phyloP scores from a whole-genome alignment of 805 yeast genomes.

The Candida bentonensis region DNA sequence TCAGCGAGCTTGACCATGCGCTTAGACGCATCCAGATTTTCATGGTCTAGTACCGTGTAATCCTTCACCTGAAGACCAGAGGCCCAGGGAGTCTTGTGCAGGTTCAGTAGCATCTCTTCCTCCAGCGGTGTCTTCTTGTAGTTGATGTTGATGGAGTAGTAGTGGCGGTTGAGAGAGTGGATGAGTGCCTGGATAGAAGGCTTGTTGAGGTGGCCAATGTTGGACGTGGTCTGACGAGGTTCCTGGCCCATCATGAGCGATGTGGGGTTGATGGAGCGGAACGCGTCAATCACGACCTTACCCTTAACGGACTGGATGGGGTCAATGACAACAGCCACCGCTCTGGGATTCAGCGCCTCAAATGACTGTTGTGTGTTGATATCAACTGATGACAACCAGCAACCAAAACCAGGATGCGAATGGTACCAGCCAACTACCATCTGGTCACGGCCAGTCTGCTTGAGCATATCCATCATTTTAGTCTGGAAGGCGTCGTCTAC shows the following conservation, averaged over 20 bases:
- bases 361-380: constrained; percentile 93
- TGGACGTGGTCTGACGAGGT: constrained; percentile 94
- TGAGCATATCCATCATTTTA: constrained; percentile 65
- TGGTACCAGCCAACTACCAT: constrained; percentile 94
- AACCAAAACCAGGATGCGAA: constrained; percentile 94
- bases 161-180: constrained; percentile 93
- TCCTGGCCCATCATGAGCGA: constrained; percentile 91
- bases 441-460: constrained; percentile 38
- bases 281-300: constrained; percentile 97
- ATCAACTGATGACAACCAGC: constrained; percentile 91
- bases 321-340: constrained; percentile 97
- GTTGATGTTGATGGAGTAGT: constrained; percentile 89
- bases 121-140: constrained; percentile 86
- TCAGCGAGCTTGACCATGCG: constrained; percentile 81
- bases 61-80: constrained; percentile 71
- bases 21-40: constrained; percentile 58
- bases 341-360: constrained; percentile 87
- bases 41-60: constrained; percentile 62
- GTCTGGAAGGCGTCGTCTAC: constrained; percentile 88
- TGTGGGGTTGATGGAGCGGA: constrained; percentile 80
- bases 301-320: constrained; percentile 99
- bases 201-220: constrained; percentile 86
- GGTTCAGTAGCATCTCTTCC: constrained; percentile 82
- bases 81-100: constrained; percentile 94
- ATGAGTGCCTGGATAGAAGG: constrained; percentile 94